These are phyloP conservation scores for Pleurotus tuoliensis DNA, from an alignment of 768 basidiomycete species.

Conservation along the genomic window DNA sequence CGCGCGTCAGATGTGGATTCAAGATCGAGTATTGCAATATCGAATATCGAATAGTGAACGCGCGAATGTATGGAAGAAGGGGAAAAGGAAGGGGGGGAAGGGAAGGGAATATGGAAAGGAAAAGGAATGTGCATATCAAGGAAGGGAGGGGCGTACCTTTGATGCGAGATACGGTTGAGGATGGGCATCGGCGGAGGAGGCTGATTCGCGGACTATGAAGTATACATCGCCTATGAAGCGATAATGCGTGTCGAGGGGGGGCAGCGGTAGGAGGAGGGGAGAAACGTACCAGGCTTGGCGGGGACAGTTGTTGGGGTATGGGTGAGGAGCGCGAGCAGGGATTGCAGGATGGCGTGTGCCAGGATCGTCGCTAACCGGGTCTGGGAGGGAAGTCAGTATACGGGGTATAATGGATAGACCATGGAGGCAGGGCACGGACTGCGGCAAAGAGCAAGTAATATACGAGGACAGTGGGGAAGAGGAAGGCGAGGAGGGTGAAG, in stretches of 20 bases:
- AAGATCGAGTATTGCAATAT: too few species aligned
- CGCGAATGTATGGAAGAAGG: too few species aligned
- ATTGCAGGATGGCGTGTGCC: slow-evolving; percentile 60
- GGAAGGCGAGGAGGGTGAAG: slow-evolving; percentile 76
- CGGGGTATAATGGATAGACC: not conserved
- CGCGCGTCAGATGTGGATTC: too few species aligned
- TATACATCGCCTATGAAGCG: slow-evolving; percentile 26
- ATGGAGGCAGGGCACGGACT: slow-evolving; percentile 30
- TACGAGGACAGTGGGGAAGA: slow-evolving; percentile 80
- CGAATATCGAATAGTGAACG: too few species aligned
- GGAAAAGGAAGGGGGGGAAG: too few species aligned
- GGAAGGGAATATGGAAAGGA: too few species aligned
- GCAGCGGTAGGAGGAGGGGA: not conserved
- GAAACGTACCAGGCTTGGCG: slow-evolving; percentile 62
- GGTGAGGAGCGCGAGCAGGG: slow-evolving; percentile 75
- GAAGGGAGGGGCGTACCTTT: too few species aligned
- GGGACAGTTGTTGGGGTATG: slow-evolving; percentile 91
- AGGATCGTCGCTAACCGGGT: slow-evolving; percentile 51
- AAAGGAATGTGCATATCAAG: too few species aligned
- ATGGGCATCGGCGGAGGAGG: too few species aligned
- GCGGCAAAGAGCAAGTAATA: slow-evolving; percentile 82
- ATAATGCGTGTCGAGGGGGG: not conserved
- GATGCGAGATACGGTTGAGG: too few species aligned
- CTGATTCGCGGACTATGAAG: slow-evolving; percentile 21
- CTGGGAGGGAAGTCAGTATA: slow-evolving; percentile 26